Percentiles rank a stretch among this genome's conserved stretches.
These are phyloP conservation scores for Acanthamoeba castellanii DNA, from an alignment of 208 protist species.

Conservation along the genomic window DNA sequence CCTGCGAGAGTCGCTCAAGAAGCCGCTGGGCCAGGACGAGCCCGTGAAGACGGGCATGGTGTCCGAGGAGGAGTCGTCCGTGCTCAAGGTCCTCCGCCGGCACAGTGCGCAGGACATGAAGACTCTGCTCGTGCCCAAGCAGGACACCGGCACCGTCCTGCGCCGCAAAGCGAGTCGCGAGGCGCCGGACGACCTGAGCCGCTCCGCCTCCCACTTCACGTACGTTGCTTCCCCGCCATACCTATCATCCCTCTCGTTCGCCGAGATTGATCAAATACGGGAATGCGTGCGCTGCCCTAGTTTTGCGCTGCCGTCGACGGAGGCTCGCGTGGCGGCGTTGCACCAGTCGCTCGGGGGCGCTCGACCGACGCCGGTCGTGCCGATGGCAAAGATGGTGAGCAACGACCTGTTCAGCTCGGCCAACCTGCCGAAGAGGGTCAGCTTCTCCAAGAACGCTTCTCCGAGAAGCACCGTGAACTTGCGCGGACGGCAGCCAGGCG, in stretches of 20 bases:
- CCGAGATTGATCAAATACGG: not conserved
- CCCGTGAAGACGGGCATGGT: not conserved
- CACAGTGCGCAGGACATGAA: slow-evolving; percentile 42
- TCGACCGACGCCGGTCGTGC: not conserved
- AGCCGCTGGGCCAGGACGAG: not conserved
- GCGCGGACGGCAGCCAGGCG: not conserved
- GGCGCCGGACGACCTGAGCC: not conserved
- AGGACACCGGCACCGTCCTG: not conserved
- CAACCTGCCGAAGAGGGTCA: not conserved
- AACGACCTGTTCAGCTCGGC: not conserved
- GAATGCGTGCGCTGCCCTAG: not conserved
- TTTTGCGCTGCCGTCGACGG: not conserved
- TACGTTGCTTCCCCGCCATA: too few species aligned
- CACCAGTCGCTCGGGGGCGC: too few species aligned
- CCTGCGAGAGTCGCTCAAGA: not conserved
- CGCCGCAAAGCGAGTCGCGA: not conserved
- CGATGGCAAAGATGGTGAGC: not conserved
- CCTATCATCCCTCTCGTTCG: not conserved
- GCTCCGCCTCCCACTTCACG: not conserved
- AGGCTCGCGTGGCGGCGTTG: too few species aligned
- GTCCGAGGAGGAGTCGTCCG: not conserved
- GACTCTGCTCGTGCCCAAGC: slow-evolving; percentile 17
- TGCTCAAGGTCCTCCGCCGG: not conserved
- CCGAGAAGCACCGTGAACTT: too few species aligned
- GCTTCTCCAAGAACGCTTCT: not conserved